Conservation (phyloP, 257 asterid species). For the Plantago ovata region DNA sequence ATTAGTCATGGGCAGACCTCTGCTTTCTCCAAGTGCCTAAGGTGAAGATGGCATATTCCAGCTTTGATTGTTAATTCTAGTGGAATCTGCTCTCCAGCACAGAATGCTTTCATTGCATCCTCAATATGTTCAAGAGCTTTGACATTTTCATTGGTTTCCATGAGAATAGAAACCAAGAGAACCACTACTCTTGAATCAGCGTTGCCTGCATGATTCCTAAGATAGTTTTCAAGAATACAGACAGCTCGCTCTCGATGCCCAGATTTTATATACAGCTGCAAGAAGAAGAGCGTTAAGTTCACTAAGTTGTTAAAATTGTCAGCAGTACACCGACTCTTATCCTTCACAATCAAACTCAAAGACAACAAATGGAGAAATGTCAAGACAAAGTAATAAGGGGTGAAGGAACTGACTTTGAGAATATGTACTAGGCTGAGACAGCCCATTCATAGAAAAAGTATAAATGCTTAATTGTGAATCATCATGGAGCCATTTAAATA, state of each 20-base stretch:
- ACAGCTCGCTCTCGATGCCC: constrained; percentile 19
- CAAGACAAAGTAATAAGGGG: no score
- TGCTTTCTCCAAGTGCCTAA: constrained; percentile 36
- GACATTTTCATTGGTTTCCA: constrained; percentile 29
- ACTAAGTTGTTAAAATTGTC: no score
- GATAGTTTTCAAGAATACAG: constrained; percentile 8
- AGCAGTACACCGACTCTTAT: no score
- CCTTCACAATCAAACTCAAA: no score
- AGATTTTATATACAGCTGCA: constrained; percentile 32
- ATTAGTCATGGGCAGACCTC: constrained; percentile 7
- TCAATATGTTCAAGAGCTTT: constrained; percentile 42
- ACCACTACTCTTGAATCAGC: constrained; percentile 40
- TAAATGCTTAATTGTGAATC: no score
- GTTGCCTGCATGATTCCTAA: constrained; percentile 11
- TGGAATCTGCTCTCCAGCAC: constrained; percentile 35
- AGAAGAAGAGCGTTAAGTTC: not conserved
- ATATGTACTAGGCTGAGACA: no score
- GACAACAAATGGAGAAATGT: no score
- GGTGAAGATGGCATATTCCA: constrained; percentile 48
- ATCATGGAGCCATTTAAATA: no score
- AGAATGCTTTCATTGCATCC: constrained; percentile 26
- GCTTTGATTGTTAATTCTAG: constrained; percentile 32
- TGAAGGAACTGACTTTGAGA: no score
- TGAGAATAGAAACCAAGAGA: constrained; percentile 8
- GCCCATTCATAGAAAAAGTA: no score